Conservation (phyloP, 768 basidiomycete genomes). For the Suillus discolor region DNA sequence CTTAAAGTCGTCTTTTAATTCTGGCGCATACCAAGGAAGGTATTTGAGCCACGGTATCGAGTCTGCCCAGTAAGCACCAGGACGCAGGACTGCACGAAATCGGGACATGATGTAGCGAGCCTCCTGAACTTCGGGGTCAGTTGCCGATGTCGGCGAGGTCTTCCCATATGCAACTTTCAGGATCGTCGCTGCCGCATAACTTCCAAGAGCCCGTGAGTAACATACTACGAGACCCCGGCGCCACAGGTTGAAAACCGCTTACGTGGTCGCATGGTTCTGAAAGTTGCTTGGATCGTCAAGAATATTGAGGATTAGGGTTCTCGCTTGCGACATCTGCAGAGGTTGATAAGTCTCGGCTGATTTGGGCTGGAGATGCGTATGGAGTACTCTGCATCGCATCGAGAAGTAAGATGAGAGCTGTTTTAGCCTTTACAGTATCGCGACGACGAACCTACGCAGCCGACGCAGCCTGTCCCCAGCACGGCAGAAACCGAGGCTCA, state of each 20-base stretch:
- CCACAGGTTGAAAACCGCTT: neutral
- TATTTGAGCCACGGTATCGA: conserved; percentile 46
- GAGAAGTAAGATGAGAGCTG: neutral
- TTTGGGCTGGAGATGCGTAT: conserved; percentile 14
- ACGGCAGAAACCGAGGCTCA: neutral
- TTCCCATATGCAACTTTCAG: conserved; percentile 21
- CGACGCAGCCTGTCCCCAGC: neutral
- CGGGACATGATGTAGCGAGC: neutral
- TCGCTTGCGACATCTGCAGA: neutral
- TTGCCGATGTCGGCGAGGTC: conserved; percentile 45
- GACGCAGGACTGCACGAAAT: conserved; percentile 36
- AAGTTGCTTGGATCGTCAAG: neutral
- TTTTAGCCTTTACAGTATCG: neutral
- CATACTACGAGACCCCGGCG: no score
- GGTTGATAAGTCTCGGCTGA: neutral
- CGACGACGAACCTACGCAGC: neutral
- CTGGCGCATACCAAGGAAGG: conserved; percentile 21
- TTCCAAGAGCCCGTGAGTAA: neutral
- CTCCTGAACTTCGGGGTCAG: neutral
- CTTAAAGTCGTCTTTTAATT: conserved; percentile 15
- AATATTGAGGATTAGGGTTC: neutral
- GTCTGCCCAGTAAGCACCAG: conserved; percentile 54
- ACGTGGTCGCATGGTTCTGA: neutral
- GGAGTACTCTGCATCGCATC: neutral
- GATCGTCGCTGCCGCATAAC: neutral